Conservation (phyloP, 1,284 basidiomycete species). For the Tremellales sp. region DNA sequence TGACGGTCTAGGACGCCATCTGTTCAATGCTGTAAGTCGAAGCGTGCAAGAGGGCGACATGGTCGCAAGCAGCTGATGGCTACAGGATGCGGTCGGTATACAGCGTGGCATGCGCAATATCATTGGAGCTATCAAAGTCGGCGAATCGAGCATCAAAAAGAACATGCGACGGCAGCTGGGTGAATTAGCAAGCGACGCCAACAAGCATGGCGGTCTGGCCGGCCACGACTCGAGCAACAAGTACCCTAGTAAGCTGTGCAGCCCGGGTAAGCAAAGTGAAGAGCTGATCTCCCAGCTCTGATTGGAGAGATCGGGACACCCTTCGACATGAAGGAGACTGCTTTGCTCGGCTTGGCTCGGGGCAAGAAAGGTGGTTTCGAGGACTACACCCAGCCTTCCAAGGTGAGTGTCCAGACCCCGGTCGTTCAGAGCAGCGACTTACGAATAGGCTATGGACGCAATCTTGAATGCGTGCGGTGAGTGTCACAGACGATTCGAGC, state of each 20-base stretch:
- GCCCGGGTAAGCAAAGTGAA: neutral
- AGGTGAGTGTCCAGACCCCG: slow-evolving; percentile 44
- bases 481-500: slow-evolving; percentile 59
- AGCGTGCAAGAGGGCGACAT: neutral
- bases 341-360: slow-evolving; percentile 26
- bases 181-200: slow-evolving; percentile 65
- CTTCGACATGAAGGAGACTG: slow-evolving; percentile 37
- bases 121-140: slow-evolving; percentile 58
- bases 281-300: slow-evolving; percentile 16
- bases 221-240: slow-evolving; percentile 11
- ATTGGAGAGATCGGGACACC: slow-evolving; percentile 36
- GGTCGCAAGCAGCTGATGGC: slow-evolving; percentile 50
- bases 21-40: slow-evolving; percentile 32
- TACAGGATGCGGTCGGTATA: slow-evolving; percentile 39
- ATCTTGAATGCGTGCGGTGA: slow-evolving; percentile 71
- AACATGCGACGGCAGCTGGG: slow-evolving; percentile 78
- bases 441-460: slow-evolving; percentile 70
- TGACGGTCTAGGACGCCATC: slow-evolving; percentile 20
- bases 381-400: slow-evolving; percentile 63
- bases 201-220: slow-evolving; percentile 50
- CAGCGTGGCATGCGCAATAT: slow-evolving; percentile 24
- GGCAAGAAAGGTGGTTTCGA: slow-evolving; percentile 17
- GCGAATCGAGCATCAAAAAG: slow-evolving; percentile 71
- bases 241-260: slow-evolving; percentile 27
- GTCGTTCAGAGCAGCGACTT: neutral